Evolutionary conservation across 176 grass and related monocot species (phyloP).

Genomic region (Oryza officinalis): DNA sequence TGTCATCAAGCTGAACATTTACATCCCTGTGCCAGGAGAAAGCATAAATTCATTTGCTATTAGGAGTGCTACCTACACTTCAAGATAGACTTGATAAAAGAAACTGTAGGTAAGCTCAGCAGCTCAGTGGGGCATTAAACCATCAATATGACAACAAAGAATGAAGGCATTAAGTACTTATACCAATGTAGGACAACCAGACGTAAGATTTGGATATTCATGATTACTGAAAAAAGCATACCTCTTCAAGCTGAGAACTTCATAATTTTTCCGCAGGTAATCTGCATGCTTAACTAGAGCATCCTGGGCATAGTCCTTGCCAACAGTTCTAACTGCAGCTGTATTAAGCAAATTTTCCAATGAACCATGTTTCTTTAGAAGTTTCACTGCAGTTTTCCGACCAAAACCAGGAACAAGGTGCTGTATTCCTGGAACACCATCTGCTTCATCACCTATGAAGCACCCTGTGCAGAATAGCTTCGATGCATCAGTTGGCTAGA

Average conservation of each 20-base stretch:
- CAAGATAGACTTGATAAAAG: neutral
- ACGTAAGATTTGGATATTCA: neutral
- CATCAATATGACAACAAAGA: neutral
- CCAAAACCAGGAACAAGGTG: slow-evolving; percentile 79
- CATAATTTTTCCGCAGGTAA: slow-evolving; percentile 81
- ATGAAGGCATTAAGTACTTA: neutral
- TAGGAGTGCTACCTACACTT: neutral
- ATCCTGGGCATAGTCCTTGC: slow-evolving; percentile 90
- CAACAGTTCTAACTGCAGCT: slow-evolving; percentile 73
- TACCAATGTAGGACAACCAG: neutral
- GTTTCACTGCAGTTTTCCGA: slow-evolving; percentile 83
- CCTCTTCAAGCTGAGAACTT: slow-evolving; percentile 89
- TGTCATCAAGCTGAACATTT: slow-evolving; percentile 59
- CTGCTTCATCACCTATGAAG: slow-evolving; percentile 88
- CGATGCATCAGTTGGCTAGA: slow-evolving; percentile 6
- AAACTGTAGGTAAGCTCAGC: neutral
- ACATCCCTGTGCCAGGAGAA: slow-evolving; percentile 60
- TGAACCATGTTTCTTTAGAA: slow-evolving; percentile 86
- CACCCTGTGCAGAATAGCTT: slow-evolving; percentile 52
- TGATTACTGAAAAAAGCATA: slow-evolving; percentile 18
- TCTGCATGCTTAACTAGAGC: slow-evolving; percentile 79
- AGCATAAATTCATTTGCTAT: neutral
- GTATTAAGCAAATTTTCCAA: slow-evolving; percentile 82
- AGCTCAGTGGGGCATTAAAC: neutral
- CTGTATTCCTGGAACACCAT: slow-evolving; percentile 95